phyloP scores from a whole-genome alignment of 139 green algal species.

The Desmodesmus armatus region DNA sequence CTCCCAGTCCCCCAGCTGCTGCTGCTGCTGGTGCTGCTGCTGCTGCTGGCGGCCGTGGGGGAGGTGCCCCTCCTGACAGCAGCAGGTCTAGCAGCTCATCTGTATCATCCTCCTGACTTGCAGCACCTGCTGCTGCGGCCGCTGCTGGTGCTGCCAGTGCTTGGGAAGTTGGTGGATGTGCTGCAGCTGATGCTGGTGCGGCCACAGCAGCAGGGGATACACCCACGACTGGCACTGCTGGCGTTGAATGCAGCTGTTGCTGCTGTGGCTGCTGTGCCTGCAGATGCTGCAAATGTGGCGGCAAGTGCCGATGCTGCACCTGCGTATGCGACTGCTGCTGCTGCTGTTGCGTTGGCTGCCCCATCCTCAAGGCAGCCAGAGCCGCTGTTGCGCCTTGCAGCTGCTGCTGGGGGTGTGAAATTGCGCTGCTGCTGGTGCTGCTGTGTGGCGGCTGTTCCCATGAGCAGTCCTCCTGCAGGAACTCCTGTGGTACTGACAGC shows the following conservation, averaged over 20 bases:
- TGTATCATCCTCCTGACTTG: background rate
- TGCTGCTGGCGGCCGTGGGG: background rate
- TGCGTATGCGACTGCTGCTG: conserved; percentile 15
- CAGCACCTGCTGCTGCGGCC: background rate
- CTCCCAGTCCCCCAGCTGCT: background rate
- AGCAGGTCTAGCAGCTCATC: background rate
- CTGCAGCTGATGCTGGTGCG: background rate
- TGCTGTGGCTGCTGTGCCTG: background rate
- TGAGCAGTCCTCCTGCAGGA: background rate
- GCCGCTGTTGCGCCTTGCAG: background rate
- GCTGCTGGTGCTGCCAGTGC: background rate
- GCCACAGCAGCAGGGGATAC: background rate
- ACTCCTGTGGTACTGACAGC: background rate
- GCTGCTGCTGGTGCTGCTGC: background rate
- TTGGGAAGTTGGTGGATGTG: background rate
- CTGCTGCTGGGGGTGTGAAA: background rate
- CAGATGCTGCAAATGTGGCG: background rate
- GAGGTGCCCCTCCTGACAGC: background rate
- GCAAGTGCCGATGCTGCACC: background rate
- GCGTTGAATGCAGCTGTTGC: background rate
- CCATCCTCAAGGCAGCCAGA: background rate
- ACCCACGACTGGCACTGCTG: background rate
- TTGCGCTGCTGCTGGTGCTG: conserved; percentile 20
- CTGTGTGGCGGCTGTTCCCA: background rate
- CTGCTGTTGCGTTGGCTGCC: background rate